Conservation (phyloP, 768 basidiomycete species). For the Boletus subcaerulescens region DNA sequence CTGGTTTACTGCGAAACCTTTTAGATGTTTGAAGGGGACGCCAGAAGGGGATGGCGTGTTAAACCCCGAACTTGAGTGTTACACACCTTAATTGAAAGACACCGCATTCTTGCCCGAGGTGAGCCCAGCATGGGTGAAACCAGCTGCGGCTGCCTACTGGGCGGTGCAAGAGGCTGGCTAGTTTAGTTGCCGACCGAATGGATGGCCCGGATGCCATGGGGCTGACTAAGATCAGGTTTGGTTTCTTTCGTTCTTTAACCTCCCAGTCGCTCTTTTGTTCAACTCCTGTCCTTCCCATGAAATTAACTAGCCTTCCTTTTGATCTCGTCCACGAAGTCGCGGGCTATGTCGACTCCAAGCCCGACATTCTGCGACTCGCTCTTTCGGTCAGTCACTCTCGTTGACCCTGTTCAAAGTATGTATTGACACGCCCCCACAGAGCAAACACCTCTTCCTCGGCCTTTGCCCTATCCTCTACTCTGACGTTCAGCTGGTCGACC, state of each 20-base stretch:
- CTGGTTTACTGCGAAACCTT: no score
- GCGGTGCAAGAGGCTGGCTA: no score
- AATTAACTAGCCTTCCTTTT: constrained; percentile 38
- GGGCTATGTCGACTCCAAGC: constrained; percentile 45
- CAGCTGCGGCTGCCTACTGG: no score
- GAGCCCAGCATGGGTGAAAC: no score
- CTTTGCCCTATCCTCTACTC: constrained; percentile 60
- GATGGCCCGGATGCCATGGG: background rate
- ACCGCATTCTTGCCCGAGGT: no score
- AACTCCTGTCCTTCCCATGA: constrained; percentile 10
- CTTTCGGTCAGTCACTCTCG: constrained; percentile 49
- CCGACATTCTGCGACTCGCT: constrained; percentile 57
- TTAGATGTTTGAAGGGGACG: no score
- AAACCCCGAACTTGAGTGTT: no score
- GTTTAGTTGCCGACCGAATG: no score
- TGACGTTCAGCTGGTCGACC: constrained; percentile 50
- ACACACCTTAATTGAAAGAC: no score
- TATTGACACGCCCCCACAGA: constrained; percentile 38
- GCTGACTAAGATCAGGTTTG: background rate
- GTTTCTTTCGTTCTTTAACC: background rate
- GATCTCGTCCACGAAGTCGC: constrained; percentile 72
- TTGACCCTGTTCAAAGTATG: background rate
- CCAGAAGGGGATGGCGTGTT: no score
- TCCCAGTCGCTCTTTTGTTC: background rate
- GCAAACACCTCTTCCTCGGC: constrained; percentile 47